A percentile compares a stretch with the other conserved stretches of the same genome.
Conservation (phyloP, 2,329 filamentous ascomycete species). For the Annulohypoxylon truncatum region DNA sequence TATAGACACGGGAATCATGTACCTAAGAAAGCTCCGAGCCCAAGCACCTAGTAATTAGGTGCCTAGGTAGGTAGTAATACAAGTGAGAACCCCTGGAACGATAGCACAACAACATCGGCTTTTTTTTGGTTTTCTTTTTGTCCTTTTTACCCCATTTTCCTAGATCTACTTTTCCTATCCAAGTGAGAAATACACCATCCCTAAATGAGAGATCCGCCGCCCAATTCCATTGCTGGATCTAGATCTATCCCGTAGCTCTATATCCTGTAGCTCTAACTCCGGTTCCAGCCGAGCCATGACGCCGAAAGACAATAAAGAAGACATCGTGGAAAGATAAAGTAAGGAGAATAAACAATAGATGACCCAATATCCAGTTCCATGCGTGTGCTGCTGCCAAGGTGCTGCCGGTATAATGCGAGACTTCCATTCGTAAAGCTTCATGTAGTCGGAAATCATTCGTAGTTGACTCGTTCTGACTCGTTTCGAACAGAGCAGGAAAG, state of each 20-base stretch:
- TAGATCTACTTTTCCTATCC: not conserved
- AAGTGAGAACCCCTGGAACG: not conserved
- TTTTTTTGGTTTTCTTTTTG: constrained; percentile 9
- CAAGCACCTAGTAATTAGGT: not conserved
- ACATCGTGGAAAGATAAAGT: not conserved
- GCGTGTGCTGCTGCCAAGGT: no score
- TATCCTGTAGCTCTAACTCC: not conserved
- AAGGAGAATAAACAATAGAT: no score
- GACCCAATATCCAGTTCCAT: not conserved
- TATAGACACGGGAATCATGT: not conserved
- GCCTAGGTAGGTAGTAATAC: no score
- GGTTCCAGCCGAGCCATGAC: not conserved
- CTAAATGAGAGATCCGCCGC: not conserved
- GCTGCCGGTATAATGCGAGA: no score
- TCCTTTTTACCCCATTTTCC: not conserved
- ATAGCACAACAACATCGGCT: not conserved
- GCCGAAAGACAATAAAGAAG: not conserved
- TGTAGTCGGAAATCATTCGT: not conserved
- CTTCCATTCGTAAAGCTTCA: not conserved
- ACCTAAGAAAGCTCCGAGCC: not conserved
- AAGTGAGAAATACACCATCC: not conserved
- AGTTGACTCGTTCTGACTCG: no score
- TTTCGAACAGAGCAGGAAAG: no score
- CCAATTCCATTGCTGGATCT: constrained; percentile 5
- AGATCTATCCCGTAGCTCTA: constrained; percentile 5